Conservation (phyloP, 441 rosid genomes). For the Cnidoscolus chayamansa region DNA sequence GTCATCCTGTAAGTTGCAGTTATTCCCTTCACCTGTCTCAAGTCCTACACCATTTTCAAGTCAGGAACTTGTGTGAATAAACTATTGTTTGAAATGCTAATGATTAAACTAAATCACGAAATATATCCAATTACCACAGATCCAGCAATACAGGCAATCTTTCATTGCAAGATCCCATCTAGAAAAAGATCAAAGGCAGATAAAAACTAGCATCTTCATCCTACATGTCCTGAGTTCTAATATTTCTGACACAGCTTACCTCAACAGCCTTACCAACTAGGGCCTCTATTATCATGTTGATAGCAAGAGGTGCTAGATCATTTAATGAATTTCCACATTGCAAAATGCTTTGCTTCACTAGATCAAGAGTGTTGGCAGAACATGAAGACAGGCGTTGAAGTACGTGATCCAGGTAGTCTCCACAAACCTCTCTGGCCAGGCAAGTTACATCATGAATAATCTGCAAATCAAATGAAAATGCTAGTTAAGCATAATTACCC, state of each 20-base stretch:
- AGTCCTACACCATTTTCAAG: conserved; percentile 47
- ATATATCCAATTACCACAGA: background rate
- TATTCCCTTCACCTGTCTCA: conserved; percentile 87
- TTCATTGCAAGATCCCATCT: background rate
- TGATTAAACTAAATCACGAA: background rate
- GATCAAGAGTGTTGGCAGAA: conserved; percentile 59
- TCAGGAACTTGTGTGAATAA: conserved; percentile 10
- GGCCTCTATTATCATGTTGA: conserved; percentile 53
- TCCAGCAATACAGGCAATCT: conserved; percentile 7
- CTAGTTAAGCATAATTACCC: conserved; percentile 12
- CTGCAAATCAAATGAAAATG: conserved; percentile 53
- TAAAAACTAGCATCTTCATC: conserved; percentile 12
- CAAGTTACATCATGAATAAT: conserved; percentile 73
- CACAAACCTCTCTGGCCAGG: conserved; percentile 62
- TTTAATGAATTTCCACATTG: conserved; percentile 60
- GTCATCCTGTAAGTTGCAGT: conserved; percentile 88
- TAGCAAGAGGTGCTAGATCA: conserved; percentile 52
- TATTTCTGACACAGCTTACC: conserved; percentile 41
- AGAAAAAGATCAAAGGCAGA: background rate
- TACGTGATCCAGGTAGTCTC: conserved; percentile 61
- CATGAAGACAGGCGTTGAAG: conserved; percentile 63
- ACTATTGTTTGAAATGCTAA: background rate
- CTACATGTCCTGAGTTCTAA: background rate
- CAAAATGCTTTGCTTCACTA: conserved; percentile 73
- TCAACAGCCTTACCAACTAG: conserved; percentile 85